Evolutionary conservation across 228 moss, liverwort and hornwort species (phyloP).

Genomic region (Sphagnum fallax): DNA sequence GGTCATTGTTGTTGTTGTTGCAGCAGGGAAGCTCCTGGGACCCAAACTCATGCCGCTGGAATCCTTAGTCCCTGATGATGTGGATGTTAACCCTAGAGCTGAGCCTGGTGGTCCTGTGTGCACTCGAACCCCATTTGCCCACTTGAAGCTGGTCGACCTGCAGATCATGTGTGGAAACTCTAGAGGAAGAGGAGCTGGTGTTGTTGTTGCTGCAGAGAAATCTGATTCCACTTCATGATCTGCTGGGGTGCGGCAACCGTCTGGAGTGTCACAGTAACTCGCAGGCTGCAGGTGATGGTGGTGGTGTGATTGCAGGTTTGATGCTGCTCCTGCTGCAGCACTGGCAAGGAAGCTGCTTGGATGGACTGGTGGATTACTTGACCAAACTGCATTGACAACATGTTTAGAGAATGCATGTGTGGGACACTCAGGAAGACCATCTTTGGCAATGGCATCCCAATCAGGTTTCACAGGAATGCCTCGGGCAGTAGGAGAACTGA

Average conservation of each 20-base stretch:
- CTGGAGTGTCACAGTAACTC: slow-evolving; percentile 63
- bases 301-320: slow-evolving; percentile 26
- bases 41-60: slow-evolving; percentile 47
- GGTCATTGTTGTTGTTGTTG: too few species aligned
- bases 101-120: slow-evolving; percentile 29
- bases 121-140: slow-evolving; percentile 84
- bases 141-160: slow-evolving; percentile 62
- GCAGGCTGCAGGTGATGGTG: slow-evolving; percentile 13
- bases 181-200: slow-evolving; percentile 13
- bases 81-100: slow-evolving; percentile 32
- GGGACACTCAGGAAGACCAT: slow-evolving; percentile 35
- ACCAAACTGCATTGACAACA: slow-evolving; percentile 38
- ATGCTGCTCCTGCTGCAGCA: slow-evolving; percentile 40
- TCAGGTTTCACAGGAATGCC: slow-evolving; percentile 46
- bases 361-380: slow-evolving; percentile 28
- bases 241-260: slow-evolving; percentile 73
- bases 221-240: slow-evolving; percentile 56
- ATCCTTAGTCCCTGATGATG: slow-evolving; percentile 16
- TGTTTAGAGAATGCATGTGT: slow-evolving; percentile 40
- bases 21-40: background rate
- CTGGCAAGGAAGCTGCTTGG: slow-evolving; percentile 29
- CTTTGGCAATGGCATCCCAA: slow-evolving; percentile 60
- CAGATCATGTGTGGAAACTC: slow-evolving; percentile 60
- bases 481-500: slow-evolving; percentile 43
- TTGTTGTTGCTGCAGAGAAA: slow-evolving; percentile 34